Percentiles rank a stretch among this genome's conserved stretches.
These are phyloP conservation scores for Fraxinus anomala DNA, from an alignment of 257 asterid species.

Conservation along the genomic window DNA sequence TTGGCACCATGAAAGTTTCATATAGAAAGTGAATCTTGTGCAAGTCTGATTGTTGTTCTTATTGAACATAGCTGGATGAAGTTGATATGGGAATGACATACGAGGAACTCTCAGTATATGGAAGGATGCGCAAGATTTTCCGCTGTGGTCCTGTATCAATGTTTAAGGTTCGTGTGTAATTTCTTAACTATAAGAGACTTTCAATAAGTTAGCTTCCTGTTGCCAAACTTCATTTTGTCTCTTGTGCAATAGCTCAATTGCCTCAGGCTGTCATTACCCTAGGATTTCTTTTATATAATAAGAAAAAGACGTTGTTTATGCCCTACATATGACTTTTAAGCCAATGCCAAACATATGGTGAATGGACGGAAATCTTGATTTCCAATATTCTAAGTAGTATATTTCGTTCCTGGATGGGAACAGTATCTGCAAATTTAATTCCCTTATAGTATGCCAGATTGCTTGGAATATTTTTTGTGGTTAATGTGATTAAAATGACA, in stretches of 20 bases:
- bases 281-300: slow-evolving; percentile 1
- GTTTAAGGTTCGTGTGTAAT: slow-evolving; percentile 73
- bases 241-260: slow-evolving; percentile 5
- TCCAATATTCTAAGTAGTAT: not conserved
- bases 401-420: not conserved
- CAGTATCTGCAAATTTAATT: not conserved
- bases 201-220: not conserved
- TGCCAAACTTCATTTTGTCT: not conserved
- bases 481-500: slow-evolving; percentile 13
- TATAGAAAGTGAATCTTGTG: slow-evolving; percentile 1
- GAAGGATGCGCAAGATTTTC: slow-evolving; percentile 91
- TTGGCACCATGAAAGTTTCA: not conserved
- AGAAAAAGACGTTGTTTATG: not conserved
- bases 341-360: not conserved
- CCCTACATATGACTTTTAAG: slow-evolving; percentile 3
- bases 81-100: slow-evolving; percentile 98
- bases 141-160: slow-evolving; percentile 95
- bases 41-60: slow-evolving; percentile 24
- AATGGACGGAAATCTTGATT: not conserved
- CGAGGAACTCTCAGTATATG: slow-evolving; percentile 87
- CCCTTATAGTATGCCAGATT: not conserved
- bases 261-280: not conserved
- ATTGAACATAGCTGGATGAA: slow-evolving; percentile 76
- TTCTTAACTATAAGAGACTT: not conserved
- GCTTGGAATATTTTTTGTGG: not conserved